phyloP scores from a whole-genome alignment of 2,329 filamentous ascomycete genomes.

The Colletotrichum trifolii region DNA sequence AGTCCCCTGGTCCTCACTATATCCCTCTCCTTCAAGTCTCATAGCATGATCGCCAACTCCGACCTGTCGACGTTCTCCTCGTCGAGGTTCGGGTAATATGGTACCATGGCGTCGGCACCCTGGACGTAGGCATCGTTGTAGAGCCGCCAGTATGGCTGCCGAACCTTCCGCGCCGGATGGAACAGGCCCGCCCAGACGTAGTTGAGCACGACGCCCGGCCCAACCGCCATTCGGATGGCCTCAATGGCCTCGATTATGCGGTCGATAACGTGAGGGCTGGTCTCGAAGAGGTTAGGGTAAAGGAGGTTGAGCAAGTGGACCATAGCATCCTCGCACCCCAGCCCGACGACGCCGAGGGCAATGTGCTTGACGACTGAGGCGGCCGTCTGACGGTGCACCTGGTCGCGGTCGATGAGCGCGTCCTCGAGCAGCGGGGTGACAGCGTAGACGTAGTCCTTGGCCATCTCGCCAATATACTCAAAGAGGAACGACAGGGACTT shows the following conservation, averaged over 20 bases:
- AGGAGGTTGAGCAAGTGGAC: slow-evolving; percentile 95
- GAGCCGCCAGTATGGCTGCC: slow-evolving; percentile 93
- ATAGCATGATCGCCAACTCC: slow-evolving; percentile 87
- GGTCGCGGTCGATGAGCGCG: slow-evolving; percentile 95
- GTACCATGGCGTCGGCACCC: slow-evolving; percentile 92
- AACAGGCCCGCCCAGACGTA: slow-evolving; percentile 98
- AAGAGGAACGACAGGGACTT: slow-evolving; percentile 98
- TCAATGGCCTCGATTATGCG: slow-evolving; percentile 98
- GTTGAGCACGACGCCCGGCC: slow-evolving; percentile 93
- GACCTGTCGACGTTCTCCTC: slow-evolving; percentile 82
- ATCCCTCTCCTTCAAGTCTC: slow-evolving; percentile 37
- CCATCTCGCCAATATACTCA: slow-evolving; percentile 99
- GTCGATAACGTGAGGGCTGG: slow-evolving; percentile 97
- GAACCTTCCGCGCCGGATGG: slow-evolving; percentile 94
- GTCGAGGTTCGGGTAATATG: slow-evolving; percentile 90
- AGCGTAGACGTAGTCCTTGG: slow-evolving; percentile 99
- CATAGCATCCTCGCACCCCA: slow-evolving; percentile 99
- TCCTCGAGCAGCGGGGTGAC: slow-evolving; percentile 96
- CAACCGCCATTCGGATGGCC: slow-evolving; percentile 92
- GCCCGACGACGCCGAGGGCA: slow-evolving; percentile 93
- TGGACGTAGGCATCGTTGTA: slow-evolving; percentile 99
- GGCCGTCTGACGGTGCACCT: slow-evolving; percentile 96
- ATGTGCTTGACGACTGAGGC: slow-evolving; percentile 98
- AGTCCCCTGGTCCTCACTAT: background rate
- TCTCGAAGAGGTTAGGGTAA: slow-evolving; percentile 98